phyloP scores from a whole-genome alignment of 257 asterid species.

The Fraxinus pennsylvanica region DNA sequence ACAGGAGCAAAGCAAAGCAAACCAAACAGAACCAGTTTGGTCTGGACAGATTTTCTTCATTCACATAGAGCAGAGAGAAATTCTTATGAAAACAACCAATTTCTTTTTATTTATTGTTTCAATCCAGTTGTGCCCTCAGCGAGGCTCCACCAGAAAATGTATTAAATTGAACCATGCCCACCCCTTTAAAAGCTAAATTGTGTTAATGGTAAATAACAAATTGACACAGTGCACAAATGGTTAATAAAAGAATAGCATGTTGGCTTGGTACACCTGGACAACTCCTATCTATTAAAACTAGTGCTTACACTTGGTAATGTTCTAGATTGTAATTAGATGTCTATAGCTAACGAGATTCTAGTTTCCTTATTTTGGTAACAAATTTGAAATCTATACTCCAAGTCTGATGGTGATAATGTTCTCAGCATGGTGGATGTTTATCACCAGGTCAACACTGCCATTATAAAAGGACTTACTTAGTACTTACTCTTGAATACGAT shows the following conservation, averaged over 20 bases:
- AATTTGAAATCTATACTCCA: background rate
- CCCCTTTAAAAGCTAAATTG: background rate
- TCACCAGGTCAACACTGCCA: background rate
- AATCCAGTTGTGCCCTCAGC: background rate
- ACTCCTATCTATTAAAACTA: background rate
- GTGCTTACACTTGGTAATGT: background rate
- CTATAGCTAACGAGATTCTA: no score
- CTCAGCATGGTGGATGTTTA: background rate
- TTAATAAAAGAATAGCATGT: background rate
- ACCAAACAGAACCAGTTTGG: background rate
- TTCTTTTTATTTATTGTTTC: background rate
- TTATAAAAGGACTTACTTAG: background rate
- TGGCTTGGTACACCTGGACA: background rate
- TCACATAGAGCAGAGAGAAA: background rate
- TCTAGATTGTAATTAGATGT: no score
- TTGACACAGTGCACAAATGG: background rate
- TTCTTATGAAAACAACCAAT: background rate
- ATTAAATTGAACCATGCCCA: background rate
- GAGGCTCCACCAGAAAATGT: background rate
- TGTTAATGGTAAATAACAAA: background rate
- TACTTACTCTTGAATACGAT: slow-evolving; percentile 3
- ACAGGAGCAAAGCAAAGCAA: background rate
- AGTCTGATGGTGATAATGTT: background rate
- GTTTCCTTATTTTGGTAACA: no score
- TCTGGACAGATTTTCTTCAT: background rate